Base-by-base conservation (phyloP, 73 alveolate species). In the Durusdinium trenchii region DNA sequence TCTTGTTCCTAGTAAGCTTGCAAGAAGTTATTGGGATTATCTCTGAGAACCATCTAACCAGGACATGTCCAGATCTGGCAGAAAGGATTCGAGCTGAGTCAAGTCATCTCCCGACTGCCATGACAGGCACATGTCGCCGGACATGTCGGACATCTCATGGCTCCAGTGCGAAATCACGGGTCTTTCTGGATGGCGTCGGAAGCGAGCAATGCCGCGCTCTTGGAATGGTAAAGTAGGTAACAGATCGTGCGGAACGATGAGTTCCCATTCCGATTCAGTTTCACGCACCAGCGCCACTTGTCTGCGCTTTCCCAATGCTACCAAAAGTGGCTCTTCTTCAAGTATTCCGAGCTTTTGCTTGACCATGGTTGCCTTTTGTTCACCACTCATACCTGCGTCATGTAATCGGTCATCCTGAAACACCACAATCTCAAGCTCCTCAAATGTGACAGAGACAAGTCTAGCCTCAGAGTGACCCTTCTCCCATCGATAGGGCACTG, bases 401-500 rank as follows among this genome's bases (percentile, higher is more conserved):
- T 46, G 64, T 16, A 82, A 1, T 1, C 7, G 69, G 46, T 14
- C 47, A 16, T n/a, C 71, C 67, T 82, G 71, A 47, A 82, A 32
- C 64, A 82, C 69, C 67, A 82, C 71, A 20, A 82, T 48, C 20
- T 82, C 92, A 12, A 82, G 57, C 6, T 43, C 69, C 18, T 82
- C 92, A 10, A 82, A 78, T 38, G 89, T 78, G 20, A 35, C 89
- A 36, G 52, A 20, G 38, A 78, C 60, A 43, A 78, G 60, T 42
- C 35, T 78, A 18, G 89, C 89, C 89, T 78, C 89, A 1, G 52
- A 14, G 9, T 78, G 62, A 0, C 38, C 89, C 38, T 78, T 45
- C 89, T 78, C 89, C 89, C 89, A 78, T 20, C 89, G 89, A 35
- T 78, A 78, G 52, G 89, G 89, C 62, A 78, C 89, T 10, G 89